Conservation (phyloP, 352 stramenopile genomes). For the Globisporangium parvum region DNA sequence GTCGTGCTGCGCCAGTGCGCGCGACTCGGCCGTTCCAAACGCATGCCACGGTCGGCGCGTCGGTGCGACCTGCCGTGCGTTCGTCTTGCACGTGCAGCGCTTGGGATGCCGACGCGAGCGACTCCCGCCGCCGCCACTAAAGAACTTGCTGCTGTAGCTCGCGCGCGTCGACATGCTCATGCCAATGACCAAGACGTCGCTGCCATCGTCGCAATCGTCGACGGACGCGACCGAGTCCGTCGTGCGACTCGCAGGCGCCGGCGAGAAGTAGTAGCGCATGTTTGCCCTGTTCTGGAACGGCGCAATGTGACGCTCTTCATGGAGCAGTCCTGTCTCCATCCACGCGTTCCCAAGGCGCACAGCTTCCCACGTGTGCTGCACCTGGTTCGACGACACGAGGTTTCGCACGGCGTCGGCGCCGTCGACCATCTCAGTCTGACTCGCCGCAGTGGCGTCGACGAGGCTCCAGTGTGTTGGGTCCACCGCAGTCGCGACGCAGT, state of each 20-base stretch:
- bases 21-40: constrained; percentile 10
- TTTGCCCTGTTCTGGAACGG: no score
- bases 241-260: no score
- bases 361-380: constrained; percentile 38
- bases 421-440: constrained; percentile 16
- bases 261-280: no score
- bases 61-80: constrained; percentile 7
- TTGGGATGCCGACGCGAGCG: neutral
- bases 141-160: constrained; percentile 9
- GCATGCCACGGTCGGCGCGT: constrained; percentile 2
- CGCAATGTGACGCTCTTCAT: no score
- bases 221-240: no score
- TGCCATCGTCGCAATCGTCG: no score
- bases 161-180: no score
- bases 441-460: constrained; percentile 28
- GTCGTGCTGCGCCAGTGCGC: constrained; percentile 12
- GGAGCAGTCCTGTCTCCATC: constrained; percentile 59
- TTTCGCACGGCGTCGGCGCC: constrained; percentile 12
- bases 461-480: constrained; percentile 21
- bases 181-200: no score
- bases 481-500: constrained; percentile 32
- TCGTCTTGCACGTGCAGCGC: constrained; percentile 10
- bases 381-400: constrained; percentile 22
- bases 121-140: neutral
- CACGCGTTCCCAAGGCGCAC: constrained; percentile 53